Evolutionary conservation across 2,329 filamentous ascomycete genomes (phyloP).

Genomic region (Ciborinia camelliae): DNA sequence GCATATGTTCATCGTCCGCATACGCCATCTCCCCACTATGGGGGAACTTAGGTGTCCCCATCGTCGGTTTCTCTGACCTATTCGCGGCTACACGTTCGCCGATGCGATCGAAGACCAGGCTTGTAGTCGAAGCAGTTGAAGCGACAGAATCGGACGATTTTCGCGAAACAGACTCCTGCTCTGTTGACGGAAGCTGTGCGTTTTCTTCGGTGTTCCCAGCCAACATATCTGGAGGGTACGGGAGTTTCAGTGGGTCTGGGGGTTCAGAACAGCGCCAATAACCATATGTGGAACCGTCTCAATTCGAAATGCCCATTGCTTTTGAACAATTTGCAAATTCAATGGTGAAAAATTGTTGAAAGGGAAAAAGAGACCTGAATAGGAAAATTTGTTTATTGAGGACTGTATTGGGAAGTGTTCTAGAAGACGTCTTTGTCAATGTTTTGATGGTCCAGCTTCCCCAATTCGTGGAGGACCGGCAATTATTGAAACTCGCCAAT

Average conservation of each 20-base stretch:
- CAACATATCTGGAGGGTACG: slow-evolving; percentile 29
- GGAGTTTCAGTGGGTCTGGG: slow-evolving; percentile 26
- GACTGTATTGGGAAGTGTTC: background rate
- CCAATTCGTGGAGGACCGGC: slow-evolving; percentile 2
- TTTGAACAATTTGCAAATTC: background rate
- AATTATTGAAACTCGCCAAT: background rate
- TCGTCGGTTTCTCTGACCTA: slow-evolving; percentile 27
- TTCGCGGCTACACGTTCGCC: slow-evolving; percentile 46
- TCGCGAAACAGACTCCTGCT: slow-evolving; percentile 25
- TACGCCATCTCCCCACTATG: slow-evolving; percentile 31
- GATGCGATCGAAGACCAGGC: slow-evolving; percentile 75
- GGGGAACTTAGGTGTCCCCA: slow-evolving; percentile 34
- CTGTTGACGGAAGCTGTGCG: slow-evolving; percentile 29
- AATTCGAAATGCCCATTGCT: slow-evolving; percentile 4
- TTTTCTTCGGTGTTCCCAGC: slow-evolving; percentile 34
- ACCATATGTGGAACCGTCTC: slow-evolving; percentile 8
- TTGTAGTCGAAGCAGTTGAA: slow-evolving; percentile 74
- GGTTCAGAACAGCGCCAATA: slow-evolving; percentile 10
- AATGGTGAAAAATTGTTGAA: background rate
- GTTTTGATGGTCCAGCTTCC: slow-evolving; percentile 9
- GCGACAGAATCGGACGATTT: slow-evolving; percentile 53
- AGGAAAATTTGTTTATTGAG: slow-evolving; percentile 6
- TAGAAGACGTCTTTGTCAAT: slow-evolving; percentile 14
- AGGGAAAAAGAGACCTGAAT: background rate
- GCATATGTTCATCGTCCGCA: slow-evolving; percentile 31